These are phyloP conservation scores for Thelephora ganbajun DNA, from an alignment of 768 basidiomycete genomes.

Conservation along the genomic window DNA sequence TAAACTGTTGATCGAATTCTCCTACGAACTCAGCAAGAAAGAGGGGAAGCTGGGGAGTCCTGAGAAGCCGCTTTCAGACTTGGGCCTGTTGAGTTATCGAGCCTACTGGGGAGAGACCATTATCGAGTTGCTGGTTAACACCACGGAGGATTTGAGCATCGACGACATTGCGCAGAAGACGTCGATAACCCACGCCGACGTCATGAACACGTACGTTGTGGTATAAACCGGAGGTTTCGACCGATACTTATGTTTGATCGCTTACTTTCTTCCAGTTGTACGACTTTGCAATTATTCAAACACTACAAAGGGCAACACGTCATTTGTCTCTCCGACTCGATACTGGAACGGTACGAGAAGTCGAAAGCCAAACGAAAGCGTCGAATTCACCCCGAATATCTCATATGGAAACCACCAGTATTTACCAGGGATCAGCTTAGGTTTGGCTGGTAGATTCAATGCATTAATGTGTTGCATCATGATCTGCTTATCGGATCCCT, in stretches of 20 bases:
- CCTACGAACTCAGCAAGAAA: constrained; percentile 93
- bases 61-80: constrained; percentile 92
- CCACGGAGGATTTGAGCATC: constrained; percentile 66
- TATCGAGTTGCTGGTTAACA: constrained; percentile 71
- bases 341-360: constrained; percentile 85
- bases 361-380: constrained; percentile 63
- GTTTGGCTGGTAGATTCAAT: constrained; percentile 33
- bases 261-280: constrained; percentile 44
- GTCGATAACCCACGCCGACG: constrained; percentile 86
- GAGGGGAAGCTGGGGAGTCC: constrained; percentile 94
- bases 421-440: constrained; percentile 84
- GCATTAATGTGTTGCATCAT: neutral
- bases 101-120: constrained; percentile 98
- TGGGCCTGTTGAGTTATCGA: constrained; percentile 84
- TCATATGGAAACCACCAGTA: constrained; percentile 92
- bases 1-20: constrained; percentile 92
- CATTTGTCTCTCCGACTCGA: constrained; percentile 80
- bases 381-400: constrained; percentile 62
- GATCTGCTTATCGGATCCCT: neutral
- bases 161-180: constrained; percentile 97
- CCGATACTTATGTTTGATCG: neutral
- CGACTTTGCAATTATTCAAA: constrained; percentile 87
- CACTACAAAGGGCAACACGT: constrained; percentile 93
- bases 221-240: neutral
- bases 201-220: constrained; percentile 89